Conservation (phyloP, 352 stramenopile species). For the Phytophthora colocasiae region DNA sequence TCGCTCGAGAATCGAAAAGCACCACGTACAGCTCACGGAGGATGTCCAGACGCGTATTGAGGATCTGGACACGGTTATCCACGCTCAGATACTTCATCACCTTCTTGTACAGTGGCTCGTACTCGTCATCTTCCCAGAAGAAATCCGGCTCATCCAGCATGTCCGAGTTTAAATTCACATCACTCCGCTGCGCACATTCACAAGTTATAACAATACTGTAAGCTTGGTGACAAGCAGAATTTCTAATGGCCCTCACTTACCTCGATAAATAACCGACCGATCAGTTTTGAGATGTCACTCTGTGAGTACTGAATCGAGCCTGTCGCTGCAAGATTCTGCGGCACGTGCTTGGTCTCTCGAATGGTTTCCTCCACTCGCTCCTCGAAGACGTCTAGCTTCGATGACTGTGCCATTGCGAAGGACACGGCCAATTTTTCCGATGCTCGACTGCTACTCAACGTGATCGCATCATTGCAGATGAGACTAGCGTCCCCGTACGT, state of each 20-base stretch:
- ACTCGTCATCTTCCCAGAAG: conserved; percentile 95
- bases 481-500: conserved; percentile 74
- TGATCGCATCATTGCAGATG: conserved; percentile 88
- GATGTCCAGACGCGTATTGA: conserved; percentile 95
- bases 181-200: conserved; percentile 70
- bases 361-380: conserved; percentile 90
- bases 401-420: conserved; percentile 94
- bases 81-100: conserved; percentile 94
- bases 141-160: conserved; percentile 95
- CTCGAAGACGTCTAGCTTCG: conserved; percentile 95
- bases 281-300: conserved; percentile 92
- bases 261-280: conserved; percentile 92
- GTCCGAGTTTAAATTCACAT: conserved; percentile 95
- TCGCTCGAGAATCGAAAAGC: not conserved
- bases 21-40: conserved; percentile 88
- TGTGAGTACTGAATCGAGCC: conserved; percentile 93
- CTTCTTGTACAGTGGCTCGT: conserved; percentile 93
- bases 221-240: not conserved
- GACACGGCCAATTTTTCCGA: conserved; percentile 93
- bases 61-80: conserved; percentile 91
- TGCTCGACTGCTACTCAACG: conserved; percentile 77
- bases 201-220: conserved; percentile 3
- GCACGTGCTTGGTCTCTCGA: conserved; percentile 89
- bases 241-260: conserved; percentile 26
- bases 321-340: conserved; percentile 85